Evolutionary conservation across 371 early-diverging fungal genomes (phyloP).

Genomic region (Haplosporangium sp.): DNA sequence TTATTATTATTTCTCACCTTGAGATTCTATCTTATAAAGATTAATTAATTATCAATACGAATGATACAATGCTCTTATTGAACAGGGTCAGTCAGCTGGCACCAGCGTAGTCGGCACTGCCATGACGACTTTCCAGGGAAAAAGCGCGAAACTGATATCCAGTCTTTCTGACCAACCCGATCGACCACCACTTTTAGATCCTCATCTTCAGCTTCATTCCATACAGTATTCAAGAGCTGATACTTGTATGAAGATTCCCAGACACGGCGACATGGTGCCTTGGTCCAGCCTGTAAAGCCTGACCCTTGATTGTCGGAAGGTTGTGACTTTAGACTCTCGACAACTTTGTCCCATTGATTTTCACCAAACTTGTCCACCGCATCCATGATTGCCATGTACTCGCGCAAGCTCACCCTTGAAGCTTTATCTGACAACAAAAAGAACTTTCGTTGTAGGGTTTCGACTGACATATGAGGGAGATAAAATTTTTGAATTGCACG

Average conservation of each 20-base stretch:
- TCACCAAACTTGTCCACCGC: conserved; percentile 40
- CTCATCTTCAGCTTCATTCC: conserved; percentile 39
- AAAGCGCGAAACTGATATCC: conserved; percentile 33
- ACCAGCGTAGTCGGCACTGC: conserved; percentile 55
- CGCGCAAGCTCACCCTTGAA: conserved; percentile 32
- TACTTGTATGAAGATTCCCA: conserved; percentile 49
- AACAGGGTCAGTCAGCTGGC: conserved; percentile 36
- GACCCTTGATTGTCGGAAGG: neutral
- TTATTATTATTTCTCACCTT: neutral
- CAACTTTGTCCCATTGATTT: conserved; percentile 48
- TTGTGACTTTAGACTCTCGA: conserved; percentile 9
- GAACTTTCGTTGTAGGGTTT: conserved; percentile 28
- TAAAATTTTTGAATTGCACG: conserved; percentile 37
- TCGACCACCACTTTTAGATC: conserved; percentile 30
- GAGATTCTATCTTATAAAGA: no score
- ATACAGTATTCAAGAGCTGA: conserved; percentile 31
- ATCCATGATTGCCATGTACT: conserved; percentile 49
- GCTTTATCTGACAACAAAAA: conserved; percentile 50
- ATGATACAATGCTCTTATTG: neutral
- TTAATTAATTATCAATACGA: no score
- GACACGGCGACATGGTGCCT: conserved; percentile 49
- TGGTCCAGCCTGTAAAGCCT: conserved; percentile 32
- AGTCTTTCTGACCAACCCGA: conserved; percentile 22
- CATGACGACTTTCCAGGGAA: conserved; percentile 50
- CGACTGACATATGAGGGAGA: conserved; percentile 15